A percentile compares a stretch with the other conserved stretches of the same genome.
phyloP scores from a whole-genome alignment of 2,329 filamentous ascomycete species.

The Diplodia seriata region DNA sequence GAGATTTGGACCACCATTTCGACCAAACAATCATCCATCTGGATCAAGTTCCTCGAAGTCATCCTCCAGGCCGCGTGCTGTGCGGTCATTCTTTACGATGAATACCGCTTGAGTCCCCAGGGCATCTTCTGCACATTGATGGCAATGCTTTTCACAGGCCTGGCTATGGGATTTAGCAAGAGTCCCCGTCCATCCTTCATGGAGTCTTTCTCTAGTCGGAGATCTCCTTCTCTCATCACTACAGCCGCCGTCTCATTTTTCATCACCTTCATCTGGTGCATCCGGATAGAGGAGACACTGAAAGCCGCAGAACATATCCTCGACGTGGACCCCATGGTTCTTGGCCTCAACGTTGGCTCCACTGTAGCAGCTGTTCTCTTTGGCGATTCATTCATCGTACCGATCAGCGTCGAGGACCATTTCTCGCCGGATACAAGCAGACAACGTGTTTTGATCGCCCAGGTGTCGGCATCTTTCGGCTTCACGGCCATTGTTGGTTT shows the following conservation, averaged over 20 bases:
- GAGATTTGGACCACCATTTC: conserved; percentile 36
- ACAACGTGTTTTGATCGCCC: not conserved
- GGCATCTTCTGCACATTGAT: conserved; percentile 18
- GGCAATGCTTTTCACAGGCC: conserved; percentile 16
- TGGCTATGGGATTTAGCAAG: conserved; percentile 14
- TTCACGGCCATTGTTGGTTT: conserved; percentile 32
- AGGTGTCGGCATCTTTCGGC: conserved; percentile 28
- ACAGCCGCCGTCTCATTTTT: conserved; percentile 6
- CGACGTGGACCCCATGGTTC: conserved; percentile 19
- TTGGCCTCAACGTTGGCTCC: conserved; percentile 32
- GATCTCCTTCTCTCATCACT: conserved; percentile 4
- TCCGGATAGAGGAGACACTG: conserved; percentile 19
- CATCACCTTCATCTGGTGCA: conserved; percentile 12
- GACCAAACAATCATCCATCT: conserved; percentile 37
- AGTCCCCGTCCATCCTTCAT: not conserved
- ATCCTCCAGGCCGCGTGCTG: conserved; percentile 29
- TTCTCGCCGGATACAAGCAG: not conserved
- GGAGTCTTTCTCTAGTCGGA: conserved; percentile 1
- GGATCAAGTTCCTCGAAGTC: conserved; percentile 42
- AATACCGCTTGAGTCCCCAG: conserved; percentile 17
- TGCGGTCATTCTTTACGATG: conserved; percentile 21
- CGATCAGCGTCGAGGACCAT: conserved; percentile 21
- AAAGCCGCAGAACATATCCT: conserved; percentile 30
- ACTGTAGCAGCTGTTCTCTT: conserved; percentile 32
- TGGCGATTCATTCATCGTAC: conserved; percentile 34